Evolutionary conservation across 177 flowering plant species (phyloP).

Genomic region (Vitis hybrid): DNA sequence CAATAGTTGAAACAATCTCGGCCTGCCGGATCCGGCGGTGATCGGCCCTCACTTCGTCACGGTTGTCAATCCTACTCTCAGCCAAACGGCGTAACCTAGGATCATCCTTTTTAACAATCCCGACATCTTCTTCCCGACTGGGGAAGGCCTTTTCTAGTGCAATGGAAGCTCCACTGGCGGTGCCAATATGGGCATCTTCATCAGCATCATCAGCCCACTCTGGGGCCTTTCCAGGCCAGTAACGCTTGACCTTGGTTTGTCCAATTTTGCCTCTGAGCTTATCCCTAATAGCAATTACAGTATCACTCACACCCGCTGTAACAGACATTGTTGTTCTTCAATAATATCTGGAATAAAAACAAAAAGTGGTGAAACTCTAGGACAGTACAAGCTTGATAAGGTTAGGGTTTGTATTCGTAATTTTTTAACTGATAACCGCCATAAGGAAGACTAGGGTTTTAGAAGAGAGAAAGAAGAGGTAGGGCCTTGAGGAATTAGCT

Average conservation of each 20-base stretch:
- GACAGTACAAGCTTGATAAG: too few relatives aligned
- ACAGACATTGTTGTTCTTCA: constrained; percentile 59
- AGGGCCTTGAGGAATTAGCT: too few relatives aligned
- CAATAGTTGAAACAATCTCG: constrained; percentile 82
- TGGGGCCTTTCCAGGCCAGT: constrained; percentile 97
- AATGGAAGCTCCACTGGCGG: constrained; percentile 34
- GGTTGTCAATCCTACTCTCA: constrained; percentile 63
- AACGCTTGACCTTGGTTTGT: constrained; percentile 85
- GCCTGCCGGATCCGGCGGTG: constrained; percentile 89
- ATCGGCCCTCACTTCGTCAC: constrained; percentile 78
- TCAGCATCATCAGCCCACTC: constrained; percentile 87
- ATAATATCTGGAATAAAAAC: too few relatives aligned
- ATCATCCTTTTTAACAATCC: constrained; percentile 47
- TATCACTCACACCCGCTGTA: constrained; percentile 88
- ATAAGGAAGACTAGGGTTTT: too few relatives aligned
- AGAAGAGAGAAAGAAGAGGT: too few relatives aligned
- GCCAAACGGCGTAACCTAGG: constrained; percentile 85
- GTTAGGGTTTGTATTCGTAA: too few relatives aligned
- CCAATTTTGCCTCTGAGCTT: constrained; percentile 90
- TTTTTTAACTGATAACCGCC: too few relatives aligned
- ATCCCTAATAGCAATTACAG: constrained; percentile 70
- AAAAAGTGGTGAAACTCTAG: too few relatives aligned
- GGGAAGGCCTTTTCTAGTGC: constrained; percentile 71
- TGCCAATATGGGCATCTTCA: constrained; percentile 72
- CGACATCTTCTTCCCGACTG: constrained; percentile 42